Percentiles rank a stretch among this genome's conserved stretches.
These are phyloP conservation scores for Saturnispora serradocipensis DNA, from an alignment of 805 yeast species.

Conservation along the genomic window DNA sequence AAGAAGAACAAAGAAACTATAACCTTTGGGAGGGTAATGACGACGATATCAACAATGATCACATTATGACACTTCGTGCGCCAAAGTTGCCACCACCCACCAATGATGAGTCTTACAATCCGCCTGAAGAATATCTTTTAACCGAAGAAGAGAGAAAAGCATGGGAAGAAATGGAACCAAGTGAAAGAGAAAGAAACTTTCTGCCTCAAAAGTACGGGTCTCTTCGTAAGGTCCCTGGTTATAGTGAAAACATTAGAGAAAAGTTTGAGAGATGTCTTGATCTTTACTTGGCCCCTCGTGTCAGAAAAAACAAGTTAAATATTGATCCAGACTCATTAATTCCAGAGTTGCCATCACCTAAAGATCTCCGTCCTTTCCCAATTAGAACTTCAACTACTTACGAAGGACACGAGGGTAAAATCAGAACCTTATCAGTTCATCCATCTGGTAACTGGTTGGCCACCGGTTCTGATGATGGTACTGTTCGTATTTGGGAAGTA, in stretches of 20 bases:
- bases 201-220: conserved; percentile 76
- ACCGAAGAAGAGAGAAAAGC: conserved; percentile 66
- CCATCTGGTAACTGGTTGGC: conserved; percentile 93
- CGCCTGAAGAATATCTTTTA: conserved; percentile 89
- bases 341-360: conserved; percentile 94
- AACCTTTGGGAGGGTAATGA: conserved; percentile 79
- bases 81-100: conserved; percentile 96
- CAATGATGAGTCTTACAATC: conserved; percentile 92
- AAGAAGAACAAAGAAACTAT: conserved; percentile 38
- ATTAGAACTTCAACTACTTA: conserved; percentile 76
- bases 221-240: conserved; percentile 89
- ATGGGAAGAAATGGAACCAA: conserved; percentile 63
- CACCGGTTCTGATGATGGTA: conserved; percentile 95
- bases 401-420: conserved; percentile 74
- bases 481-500: conserved; percentile 94
- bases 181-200: conserved; percentile 70
- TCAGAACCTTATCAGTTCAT: conserved; percentile 76
- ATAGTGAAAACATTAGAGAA: conserved; percentile 76
- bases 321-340: conserved; percentile 94
- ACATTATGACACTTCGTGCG: conserved; percentile 86
- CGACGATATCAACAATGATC: conserved; percentile 50
- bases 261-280: conserved; percentile 91
- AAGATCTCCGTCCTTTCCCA: conserved; percentile 95
- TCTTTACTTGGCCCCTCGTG: conserved; percentile 92
- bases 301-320: conserved; percentile 79